A percentile compares a stretch with the other conserved stretches of the same genome.
Conservation (phyloP, 164 flowering plant genomes). For the Amborella trichopoda region DNA sequence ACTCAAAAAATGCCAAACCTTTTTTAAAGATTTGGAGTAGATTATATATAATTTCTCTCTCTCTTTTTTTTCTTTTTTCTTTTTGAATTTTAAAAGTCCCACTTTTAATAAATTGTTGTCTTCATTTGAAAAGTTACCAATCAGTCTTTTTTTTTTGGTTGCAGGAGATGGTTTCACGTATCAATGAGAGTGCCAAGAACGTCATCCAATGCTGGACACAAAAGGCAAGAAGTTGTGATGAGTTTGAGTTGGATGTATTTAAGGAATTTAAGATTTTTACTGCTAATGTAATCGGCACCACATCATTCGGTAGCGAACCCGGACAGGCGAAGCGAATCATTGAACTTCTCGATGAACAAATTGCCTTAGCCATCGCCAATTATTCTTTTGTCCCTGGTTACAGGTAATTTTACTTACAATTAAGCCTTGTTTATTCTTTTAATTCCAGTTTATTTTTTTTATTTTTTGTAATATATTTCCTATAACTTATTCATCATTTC, state of each 20-base stretch:
- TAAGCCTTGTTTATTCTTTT: too few relatives aligned
- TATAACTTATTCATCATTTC: too few relatives aligned
- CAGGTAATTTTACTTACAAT: neutral
- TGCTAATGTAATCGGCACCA: neutral
- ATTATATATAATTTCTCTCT: too few relatives aligned
- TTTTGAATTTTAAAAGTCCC: too few relatives aligned
- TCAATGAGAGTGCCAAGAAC: neutral
- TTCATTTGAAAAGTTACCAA: too few relatives aligned
- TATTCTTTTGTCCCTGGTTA: conserved; percentile 1
- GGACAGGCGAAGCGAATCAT: neutral
- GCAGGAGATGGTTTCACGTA: conserved; percentile 3
- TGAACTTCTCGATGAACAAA: conserved; percentile 1
- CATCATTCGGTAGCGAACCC: conserved; percentile 3
- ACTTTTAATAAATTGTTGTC: too few relatives aligned
- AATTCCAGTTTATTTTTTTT: too few relatives aligned
- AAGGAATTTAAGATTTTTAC: neutral
- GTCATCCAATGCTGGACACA: neutral
- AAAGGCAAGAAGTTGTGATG: too few relatives aligned
- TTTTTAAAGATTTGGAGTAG: too few relatives aligned
- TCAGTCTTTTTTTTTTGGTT: neutral
- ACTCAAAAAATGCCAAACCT: too few relatives aligned
- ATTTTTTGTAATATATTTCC: too few relatives aligned
- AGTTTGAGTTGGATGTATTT: neutral
- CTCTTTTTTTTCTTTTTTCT: too few relatives aligned
- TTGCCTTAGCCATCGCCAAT: neutral